Base-by-base conservation (phyloP, 2,329 filamentous ascomycete genomes). In the Colletotrichum navitas region DNA sequence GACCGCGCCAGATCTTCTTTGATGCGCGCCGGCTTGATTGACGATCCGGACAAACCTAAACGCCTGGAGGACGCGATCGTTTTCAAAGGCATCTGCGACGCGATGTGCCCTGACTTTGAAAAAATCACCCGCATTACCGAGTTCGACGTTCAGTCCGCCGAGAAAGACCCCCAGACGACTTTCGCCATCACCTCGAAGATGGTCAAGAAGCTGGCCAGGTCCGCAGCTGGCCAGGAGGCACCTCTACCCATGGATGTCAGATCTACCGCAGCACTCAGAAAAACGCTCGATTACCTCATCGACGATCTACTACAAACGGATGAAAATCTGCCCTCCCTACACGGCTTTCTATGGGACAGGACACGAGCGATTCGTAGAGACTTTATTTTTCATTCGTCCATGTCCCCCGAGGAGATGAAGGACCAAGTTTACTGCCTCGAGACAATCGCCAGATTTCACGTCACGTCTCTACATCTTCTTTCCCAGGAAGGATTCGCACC, bases 21-120 rank as follows among this genome's bases (percentile, higher is more conserved):
- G 52, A 89, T 90, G 67, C 87, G 85, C 72, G 88, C 86, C 18
- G 87, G 87, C 14, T 81, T 91, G 10, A 89, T 92, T 67, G 90
- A 92, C 78, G 89, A 92, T 74, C 90, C 90, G 3, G 87, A 90
- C 41, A 88, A 89, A 75, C 87, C 87, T 66, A 89, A 90, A 76
- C 86, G 85, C 24, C 83, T 92, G 10, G 85, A 88, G 69, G 87
- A 92, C 76, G 90, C 90, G 8, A 88, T 92, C 59, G 86, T 88
- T 52, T 92, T 92, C 77, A 90, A 90, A 77, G 90, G 90, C 18
- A 91, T 90, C 56, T 92, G 90, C 75, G 88, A 92, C 75, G 88
- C 91, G 34, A 92, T 92, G 90, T 92, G 90, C 72, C 90, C 90
- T 6, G 88, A 91, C 73, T 91, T 88, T 78, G 90, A 92, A 77